Conservation (phyloP, 495 filamentous ascomycete species). For the Neurospora tetraspora region DNA sequence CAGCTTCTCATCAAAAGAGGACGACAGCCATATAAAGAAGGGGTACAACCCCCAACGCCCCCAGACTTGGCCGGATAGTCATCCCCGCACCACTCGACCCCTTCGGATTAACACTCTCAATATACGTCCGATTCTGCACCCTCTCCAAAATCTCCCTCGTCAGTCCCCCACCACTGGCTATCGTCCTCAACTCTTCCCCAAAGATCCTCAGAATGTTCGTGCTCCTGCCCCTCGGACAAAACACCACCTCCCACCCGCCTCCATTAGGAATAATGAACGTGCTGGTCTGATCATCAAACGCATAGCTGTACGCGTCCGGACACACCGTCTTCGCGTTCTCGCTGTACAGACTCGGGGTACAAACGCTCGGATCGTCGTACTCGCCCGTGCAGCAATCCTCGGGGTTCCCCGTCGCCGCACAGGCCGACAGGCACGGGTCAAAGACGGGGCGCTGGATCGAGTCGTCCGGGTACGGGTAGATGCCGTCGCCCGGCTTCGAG, state of each 20-base stretch:
- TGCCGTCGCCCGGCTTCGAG: conserved; percentile 51
- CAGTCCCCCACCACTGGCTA: conserved; percentile 18
- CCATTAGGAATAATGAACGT: conserved; percentile 69
- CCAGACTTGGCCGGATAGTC: not conserved
- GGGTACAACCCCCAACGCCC: not conserved
- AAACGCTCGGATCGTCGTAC: conserved; percentile 46
- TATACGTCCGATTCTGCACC: conserved; percentile 20
- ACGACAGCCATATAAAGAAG: not conserved
- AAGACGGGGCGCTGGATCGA: conserved; percentile 55
- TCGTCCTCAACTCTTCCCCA: conserved; percentile 27
- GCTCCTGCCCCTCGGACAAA: conserved; percentile 61
- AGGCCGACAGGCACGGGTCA: conserved; percentile 62
- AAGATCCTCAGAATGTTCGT: conserved; percentile 54
- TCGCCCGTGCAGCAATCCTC: conserved; percentile 61
- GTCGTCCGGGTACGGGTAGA: conserved; percentile 68
- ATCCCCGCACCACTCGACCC: not conserved
- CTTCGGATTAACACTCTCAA: conserved; percentile 1
- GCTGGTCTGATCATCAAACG: conserved; percentile 62
- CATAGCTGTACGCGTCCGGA: conserved; percentile 74
- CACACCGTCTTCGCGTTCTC: conserved; percentile 58
- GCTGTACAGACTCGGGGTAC: conserved; percentile 53
- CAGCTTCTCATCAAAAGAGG: not conserved
- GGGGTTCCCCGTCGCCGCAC: conserved; percentile 46
- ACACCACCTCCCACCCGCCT: conserved; percentile 64
- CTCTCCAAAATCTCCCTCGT: conserved; percentile 1